A percentile compares a stretch with the other conserved stretches of the same genome.
Evolutionary conservation across 2,329 filamentous ascomycete species (phyloP).

Genomic region (Pseudogymnoascus destructans): DNA sequence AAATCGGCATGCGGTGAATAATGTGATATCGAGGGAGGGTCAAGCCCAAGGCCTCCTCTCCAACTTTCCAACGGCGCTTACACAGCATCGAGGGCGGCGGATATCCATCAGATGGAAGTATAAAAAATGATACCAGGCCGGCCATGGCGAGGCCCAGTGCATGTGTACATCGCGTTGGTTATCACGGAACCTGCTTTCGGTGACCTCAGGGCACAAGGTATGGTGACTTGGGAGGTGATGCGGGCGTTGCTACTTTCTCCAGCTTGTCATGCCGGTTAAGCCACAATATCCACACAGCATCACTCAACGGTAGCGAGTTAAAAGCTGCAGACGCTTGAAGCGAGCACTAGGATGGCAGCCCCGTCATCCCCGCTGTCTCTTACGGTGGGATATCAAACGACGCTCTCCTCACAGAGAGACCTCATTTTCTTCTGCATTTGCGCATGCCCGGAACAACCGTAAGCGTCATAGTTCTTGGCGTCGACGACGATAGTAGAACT

Average conservation of each 20-base stretch:
- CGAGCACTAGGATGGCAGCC: not conserved
- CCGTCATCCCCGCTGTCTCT: not conserved
- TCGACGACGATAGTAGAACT: not conserved
- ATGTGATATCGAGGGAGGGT: not conserved
- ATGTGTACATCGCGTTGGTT: not conserved
- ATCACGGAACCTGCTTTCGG: not conserved
- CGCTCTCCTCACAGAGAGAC: not conserved
- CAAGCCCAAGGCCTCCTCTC: not conserved
- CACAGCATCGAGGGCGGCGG: not conserved
- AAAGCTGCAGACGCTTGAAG: not conserved
- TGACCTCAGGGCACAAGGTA: not conserved
- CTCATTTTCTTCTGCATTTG: not conserved
- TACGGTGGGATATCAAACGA: not conserved
- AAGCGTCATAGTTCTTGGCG: not conserved
- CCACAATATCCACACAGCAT: not conserved
- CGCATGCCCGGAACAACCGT: not conserved
- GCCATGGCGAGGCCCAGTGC: not conserved
- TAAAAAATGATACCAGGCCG: not conserved
- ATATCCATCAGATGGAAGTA: not conserved
- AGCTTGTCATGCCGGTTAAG: not conserved
- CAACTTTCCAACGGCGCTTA: not conserved
- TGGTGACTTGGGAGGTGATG: not conserved
- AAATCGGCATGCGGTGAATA: not conserved
- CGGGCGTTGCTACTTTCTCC: not conserved
- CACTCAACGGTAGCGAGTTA: not conserved